Base-by-base conservation (phyloP, 2,329 filamentous ascomycete genomes). In the Sphaerostilbella broomeana region DNA sequence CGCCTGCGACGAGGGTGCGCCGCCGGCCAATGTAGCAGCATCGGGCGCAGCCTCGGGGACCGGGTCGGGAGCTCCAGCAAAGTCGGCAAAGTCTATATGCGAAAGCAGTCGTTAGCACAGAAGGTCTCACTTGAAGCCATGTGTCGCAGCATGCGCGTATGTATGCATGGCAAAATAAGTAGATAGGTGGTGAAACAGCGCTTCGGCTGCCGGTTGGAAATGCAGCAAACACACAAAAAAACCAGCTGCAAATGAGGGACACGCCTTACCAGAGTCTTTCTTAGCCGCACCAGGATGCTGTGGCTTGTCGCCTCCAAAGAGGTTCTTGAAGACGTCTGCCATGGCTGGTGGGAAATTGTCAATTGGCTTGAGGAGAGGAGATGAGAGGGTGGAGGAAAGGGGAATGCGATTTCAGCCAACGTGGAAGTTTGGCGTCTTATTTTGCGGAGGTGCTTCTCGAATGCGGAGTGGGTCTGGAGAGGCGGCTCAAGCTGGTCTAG, bases 81-180 rank as follows among this genome's bases (percentile, higher is more conserved):
- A 97, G 70, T 95, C 90, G 67, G 86, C 88, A 62, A 95, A 95
- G 68, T 94, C 89, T 95, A 17, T 13, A 11, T 9, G 11, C 25
- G 12, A 5, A 13, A 13, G 25, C 6, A 13, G 5, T 6, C 12
- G 18, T 7, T 12, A 24, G 15, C 18, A 8, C 13, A 34, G 16
- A 27, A 10, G 9, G 29, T 38, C 28, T n/a, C n/a, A n/a, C n/a
- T n/a, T n/a, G n/a, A n/a, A n/a, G n/a, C n/a, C n/a, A n/a, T n/a
- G n/a, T n/a, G n/a, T n/a, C n/a, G n/a, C n/a, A n/a, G n/a, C n/a
- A n/a, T n/a, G n/a, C n/a, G n/a, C n/a, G n/a, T n/a, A n/a, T n/a
- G n/a, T n/a, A n/a, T n/a, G n/a, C n/a, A n/a, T n/a, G n/a, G n/a
- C n/a, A n/a, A n/a, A n/a, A n/a, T n/a, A n/a, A n/a, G n/a, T n/a